Percentiles rank a stretch among this genome's conserved stretches.
Conservation (phyloP, 305 asterid species). For the Rubia balearica region DNA sequence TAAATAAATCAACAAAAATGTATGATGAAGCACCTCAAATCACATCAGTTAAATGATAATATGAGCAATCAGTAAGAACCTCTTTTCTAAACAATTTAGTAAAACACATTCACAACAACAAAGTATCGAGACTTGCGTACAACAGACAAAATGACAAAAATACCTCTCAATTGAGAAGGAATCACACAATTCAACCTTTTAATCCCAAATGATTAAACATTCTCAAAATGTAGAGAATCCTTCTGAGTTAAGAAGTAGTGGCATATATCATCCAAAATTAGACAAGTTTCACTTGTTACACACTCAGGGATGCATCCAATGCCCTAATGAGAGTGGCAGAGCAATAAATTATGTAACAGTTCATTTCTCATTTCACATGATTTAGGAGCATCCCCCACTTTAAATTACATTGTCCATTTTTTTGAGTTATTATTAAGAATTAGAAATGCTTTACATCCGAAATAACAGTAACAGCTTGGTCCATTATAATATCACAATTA, state of each 20-base stretch:
- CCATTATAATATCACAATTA: not conserved
- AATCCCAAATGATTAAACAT: not conserved
- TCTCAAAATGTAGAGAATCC: not conserved
- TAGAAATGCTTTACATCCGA: not conserved
- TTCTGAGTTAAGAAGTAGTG: conserved; percentile 8
- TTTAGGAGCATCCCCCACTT: not conserved
- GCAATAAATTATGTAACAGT: not conserved
- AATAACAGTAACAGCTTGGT: not conserved
- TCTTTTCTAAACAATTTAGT: not conserved
- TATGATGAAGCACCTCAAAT: too few relatives aligned
- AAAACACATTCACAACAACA: not conserved
- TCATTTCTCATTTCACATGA: not conserved
- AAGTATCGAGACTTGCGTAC: not conserved
- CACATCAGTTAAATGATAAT: too few relatives aligned
- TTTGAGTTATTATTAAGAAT: not conserved
- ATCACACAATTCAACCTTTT: not conserved
- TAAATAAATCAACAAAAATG: too few relatives aligned
- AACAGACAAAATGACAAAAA: not conserved
- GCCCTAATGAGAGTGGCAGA: not conserved
- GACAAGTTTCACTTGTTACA: not conserved
- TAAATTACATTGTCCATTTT: not conserved
- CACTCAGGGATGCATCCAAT: not conserved
- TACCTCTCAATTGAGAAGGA: not conserved
- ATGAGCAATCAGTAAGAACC: too few relatives aligned
- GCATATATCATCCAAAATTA: not conserved